Evolutionary conservation across 2,329 filamentous ascomycete species (phyloP).

Genomic region (Arthrobotrys musiformis): DNA sequence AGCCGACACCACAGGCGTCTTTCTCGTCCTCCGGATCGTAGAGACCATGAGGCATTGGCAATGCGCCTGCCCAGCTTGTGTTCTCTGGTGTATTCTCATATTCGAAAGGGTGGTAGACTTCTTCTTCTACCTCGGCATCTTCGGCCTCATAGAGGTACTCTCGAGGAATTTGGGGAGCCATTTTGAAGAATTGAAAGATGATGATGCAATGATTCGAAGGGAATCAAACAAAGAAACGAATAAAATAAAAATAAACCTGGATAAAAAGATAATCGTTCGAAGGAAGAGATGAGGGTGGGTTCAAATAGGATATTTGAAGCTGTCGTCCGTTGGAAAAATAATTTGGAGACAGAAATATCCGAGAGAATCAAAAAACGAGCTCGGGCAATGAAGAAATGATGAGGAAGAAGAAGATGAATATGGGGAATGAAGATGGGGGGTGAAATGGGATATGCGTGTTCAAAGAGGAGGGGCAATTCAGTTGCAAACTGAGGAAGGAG

Average conservation of each 20-base stretch:
- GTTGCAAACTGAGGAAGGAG: neutral
- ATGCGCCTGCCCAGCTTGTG: constrained; percentile 92
- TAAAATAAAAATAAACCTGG: constrained; percentile 50
- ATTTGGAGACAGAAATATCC: constrained; percentile 53
- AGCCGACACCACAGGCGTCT: constrained; percentile 99
- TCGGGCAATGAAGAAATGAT: neutral
- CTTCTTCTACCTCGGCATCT: constrained; percentile 67
- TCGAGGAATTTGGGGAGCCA: constrained; percentile 43
- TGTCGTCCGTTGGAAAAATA: constrained; percentile 58
- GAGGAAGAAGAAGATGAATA: neutral
- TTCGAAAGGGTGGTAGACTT: constrained; percentile 75
- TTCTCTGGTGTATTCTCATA: constrained; percentile 82
- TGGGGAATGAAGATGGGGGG: neutral
- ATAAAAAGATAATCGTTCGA: constrained; percentile 53
- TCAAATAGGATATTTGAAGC: constrained; percentile 58
- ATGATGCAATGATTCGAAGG: constrained; percentile 7
- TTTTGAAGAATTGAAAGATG: constrained; percentile 17
- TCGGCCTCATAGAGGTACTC: constrained; percentile 43
- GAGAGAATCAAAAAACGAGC: neutral
- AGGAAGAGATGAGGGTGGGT: constrained; percentile 57
- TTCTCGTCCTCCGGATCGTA: constrained; percentile 97
- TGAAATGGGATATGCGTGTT: neutral
- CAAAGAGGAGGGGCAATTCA: neutral
- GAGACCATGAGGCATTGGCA: constrained; percentile 97
- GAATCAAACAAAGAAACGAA: constrained; percentile 48